Evolutionary conservation across 345 rosid genomes (phyloP).

Genomic region (Populus euphratica): DNA sequence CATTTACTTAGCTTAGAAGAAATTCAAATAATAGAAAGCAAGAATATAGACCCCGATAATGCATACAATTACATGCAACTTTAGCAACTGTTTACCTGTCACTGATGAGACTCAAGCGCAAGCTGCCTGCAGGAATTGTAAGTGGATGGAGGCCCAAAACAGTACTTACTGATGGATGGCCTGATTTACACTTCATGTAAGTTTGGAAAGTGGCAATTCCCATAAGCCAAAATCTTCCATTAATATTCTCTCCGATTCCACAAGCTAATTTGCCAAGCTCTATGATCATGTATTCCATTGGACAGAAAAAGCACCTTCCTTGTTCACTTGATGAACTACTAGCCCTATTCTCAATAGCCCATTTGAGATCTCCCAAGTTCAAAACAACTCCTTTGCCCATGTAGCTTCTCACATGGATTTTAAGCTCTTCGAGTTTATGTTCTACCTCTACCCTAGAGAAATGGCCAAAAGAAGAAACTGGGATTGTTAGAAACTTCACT

Average conservation of each 20-base stretch:
- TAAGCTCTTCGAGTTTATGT: slow-evolving; percentile 55
- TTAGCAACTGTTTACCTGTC: slow-evolving; percentile 55
- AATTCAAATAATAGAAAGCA: not conserved
- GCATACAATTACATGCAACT: slow-evolving; percentile 15
- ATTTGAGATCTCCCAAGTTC: slow-evolving; percentile 74
- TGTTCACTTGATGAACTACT: slow-evolving; percentile 26
- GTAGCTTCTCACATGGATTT: slow-evolving; percentile 37
- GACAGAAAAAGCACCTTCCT: slow-evolving; percentile 31
- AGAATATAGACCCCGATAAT: not conserved
- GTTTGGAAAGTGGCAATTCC: slow-evolving; percentile 81
- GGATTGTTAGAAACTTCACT: slow-evolving; percentile 49
- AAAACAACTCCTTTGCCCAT: slow-evolving; percentile 52
- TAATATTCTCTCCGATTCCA: slow-evolving; percentile 40
- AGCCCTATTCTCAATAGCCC: slow-evolving; percentile 52
- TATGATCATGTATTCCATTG: slow-evolving; percentile 64
- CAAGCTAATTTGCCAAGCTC: slow-evolving; percentile 64
- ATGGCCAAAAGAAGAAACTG: slow-evolving; percentile 48
- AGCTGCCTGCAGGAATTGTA: slow-evolving; percentile 63
- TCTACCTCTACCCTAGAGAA: slow-evolving; percentile 53
- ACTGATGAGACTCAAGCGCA: slow-evolving; percentile 66
- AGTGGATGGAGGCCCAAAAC: slow-evolving; percentile 69
- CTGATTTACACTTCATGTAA: slow-evolving; percentile 71
- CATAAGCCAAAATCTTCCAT: slow-evolving; percentile 66
- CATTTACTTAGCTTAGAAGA: not conserved
- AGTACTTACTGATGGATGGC: slow-evolving; percentile 58